phyloP scores from a whole-genome alignment of 257 asterid genomes.

The Solanum arcanum region DNA sequence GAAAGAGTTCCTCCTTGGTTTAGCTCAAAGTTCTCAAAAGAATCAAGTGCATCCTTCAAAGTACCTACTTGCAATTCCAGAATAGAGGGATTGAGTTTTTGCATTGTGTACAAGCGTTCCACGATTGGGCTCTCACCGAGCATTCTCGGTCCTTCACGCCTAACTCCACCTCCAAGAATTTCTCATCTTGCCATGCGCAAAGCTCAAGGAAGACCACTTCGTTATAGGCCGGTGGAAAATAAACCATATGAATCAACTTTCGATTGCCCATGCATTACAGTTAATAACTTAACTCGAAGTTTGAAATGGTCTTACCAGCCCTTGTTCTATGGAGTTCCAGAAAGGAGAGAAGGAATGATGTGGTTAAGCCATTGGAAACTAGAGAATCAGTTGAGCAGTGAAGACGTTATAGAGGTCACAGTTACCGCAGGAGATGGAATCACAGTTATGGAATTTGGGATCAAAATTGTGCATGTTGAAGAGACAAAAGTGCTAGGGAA shows the following conservation, averaged over 20 bases:
- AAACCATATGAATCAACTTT: neutral
- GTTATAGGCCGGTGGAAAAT: neutral
- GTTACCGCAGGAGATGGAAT: neutral
- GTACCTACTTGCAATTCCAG: neutral
- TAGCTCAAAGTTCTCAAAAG: neutral
- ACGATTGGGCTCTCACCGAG: neutral
- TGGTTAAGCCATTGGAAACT: conserved; percentile 13
- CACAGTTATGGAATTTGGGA: neutral
- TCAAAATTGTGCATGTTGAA: neutral
- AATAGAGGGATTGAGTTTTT: neutral
- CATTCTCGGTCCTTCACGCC: neutral
- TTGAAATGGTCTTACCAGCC: neutral
- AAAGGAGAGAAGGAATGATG: conserved; percentile 4
- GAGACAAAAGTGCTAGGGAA: neutral
- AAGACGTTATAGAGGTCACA: neutral
- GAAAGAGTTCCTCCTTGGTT: conserved; percentile 5
- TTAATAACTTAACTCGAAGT: neutral
- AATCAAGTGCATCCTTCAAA: neutral
- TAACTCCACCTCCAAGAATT: neutral
- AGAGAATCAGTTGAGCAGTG: neutral
- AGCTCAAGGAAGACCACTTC: neutral
- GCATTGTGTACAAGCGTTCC: neutral
- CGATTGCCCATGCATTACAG: neutral
- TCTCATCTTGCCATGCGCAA: neutral
- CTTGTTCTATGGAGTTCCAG: conserved; percentile 3